Conservation (phyloP, 495 filamentous ascomycete genomes). For the Xylaria scruposa region DNA sequence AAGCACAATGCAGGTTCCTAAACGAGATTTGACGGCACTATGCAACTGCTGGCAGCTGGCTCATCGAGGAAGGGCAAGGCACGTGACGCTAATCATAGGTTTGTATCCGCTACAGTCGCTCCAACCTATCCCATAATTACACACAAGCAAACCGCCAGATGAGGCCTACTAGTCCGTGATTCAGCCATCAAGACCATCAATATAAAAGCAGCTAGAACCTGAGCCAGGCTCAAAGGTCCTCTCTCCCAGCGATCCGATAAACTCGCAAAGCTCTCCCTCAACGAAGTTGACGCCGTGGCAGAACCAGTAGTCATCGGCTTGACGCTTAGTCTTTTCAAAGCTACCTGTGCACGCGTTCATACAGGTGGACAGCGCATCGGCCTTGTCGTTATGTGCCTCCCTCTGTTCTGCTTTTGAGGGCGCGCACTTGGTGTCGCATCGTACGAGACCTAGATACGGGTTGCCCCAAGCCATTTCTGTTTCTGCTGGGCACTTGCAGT, state of each 20-base stretch:
- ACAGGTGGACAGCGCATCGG: slow-evolving; percentile 24
- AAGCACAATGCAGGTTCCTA: slow-evolving; percentile 6
- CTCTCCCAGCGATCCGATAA: slow-evolving; percentile 34
- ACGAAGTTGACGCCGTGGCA: slow-evolving; percentile 44
- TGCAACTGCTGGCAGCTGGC: not conserved
- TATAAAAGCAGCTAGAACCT: slow-evolving; percentile 30
- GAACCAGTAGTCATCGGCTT: slow-evolving; percentile 35
- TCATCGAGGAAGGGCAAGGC: not conserved
- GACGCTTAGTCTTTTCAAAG: slow-evolving; percentile 35
- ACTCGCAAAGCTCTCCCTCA: slow-evolving; percentile 39
- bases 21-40: not conserved
- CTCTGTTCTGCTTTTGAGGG: slow-evolving; percentile 31
- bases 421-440: slow-evolving; percentile 36
- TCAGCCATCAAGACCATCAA: slow-evolving; percentile 31
- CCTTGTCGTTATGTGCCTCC: slow-evolving; percentile 31
- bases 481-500: slow-evolving; percentile 32
- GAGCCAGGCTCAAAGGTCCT: slow-evolving; percentile 29
- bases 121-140: not conserved
- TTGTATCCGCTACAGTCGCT: not conserved
- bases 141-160: too few species aligned
- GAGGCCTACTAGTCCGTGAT: not conserved
- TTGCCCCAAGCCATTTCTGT: slow-evolving; percentile 35
- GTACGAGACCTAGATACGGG: slow-evolving; percentile 37
- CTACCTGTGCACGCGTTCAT: slow-evolving; percentile 38
- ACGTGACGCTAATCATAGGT: slow-evolving; percentile 19